Percentiles rank a stretch among this genome's conserved stretches.
Evolutionary conservation across 768 basidiomycete genomes (phyloP).

Genomic region (Xerocomus brunneocitrinus): DNA sequence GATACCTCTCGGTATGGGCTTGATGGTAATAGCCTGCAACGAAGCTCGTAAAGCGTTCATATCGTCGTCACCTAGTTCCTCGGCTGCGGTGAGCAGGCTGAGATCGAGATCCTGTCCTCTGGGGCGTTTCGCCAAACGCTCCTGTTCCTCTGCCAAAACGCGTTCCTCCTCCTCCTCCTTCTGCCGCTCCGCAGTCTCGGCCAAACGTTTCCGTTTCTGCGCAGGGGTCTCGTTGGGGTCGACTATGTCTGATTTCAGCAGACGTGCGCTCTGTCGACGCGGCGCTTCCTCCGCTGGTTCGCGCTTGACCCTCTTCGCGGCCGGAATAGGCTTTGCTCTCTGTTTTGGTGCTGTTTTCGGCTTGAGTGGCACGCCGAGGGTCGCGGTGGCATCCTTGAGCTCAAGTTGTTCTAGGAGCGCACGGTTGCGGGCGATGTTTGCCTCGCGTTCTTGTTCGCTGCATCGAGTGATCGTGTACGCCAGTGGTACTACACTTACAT

Average conservation of each 20-base stretch:
- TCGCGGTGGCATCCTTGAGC: slow-evolving; percentile 50
- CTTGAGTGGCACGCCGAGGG: slow-evolving; percentile 43
- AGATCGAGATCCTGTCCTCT: slow-evolving; percentile 66
- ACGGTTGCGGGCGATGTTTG: slow-evolving; percentile 78
- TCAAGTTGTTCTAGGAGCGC: slow-evolving; percentile 70
- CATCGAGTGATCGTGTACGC: background rate
- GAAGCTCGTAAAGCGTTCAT: slow-evolving; percentile 42
- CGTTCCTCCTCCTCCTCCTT: slow-evolving; percentile 59
- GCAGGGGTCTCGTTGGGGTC: slow-evolving; percentile 64
- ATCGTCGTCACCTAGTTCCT: slow-evolving; percentile 44
- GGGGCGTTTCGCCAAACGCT: slow-evolving; percentile 60
- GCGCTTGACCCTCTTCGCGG: slow-evolving; percentile 51
- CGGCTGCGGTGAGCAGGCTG: slow-evolving; percentile 43
- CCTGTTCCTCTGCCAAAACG: slow-evolving; percentile 57
- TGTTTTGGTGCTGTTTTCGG: slow-evolving; percentile 35
- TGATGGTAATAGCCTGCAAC: slow-evolving; percentile 39
- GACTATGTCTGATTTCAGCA: slow-evolving; percentile 39
- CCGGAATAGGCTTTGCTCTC: slow-evolving; percentile 60
- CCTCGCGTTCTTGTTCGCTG: slow-evolving; percentile 70
- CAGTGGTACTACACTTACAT: background rate
- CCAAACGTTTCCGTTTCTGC: slow-evolving; percentile 65
- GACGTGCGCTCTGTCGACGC: slow-evolving; percentile 62
- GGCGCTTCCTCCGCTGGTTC: slow-evolving; percentile 44
- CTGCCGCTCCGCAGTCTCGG: slow-evolving; percentile 51
- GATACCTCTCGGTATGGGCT: slow-evolving; percentile 34